phyloP scores from a whole-genome alignment of 2,329 filamentous ascomycete genomes.

The Diaporthe citrichinensis region DNA sequence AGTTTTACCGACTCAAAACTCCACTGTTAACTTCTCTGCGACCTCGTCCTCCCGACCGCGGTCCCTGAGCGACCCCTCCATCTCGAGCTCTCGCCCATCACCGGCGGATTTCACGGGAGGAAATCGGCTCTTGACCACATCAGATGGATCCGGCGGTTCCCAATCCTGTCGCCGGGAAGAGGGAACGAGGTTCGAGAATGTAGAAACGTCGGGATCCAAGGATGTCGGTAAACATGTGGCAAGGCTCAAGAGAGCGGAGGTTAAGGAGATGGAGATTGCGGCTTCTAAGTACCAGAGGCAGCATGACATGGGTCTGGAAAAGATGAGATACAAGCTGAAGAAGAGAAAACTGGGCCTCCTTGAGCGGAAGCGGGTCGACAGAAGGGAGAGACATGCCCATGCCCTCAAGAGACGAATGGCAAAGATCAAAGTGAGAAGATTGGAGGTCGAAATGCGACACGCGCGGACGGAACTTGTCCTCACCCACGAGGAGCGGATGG shows the following conservation, averaged over 20 bases:
- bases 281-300: neutral
- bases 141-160: neutral
- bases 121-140: neutral
- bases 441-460: neutral
- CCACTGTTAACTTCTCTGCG: neutral
- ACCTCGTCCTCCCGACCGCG: neutral
- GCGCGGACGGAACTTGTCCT: neutral
- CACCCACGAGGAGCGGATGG: neutral
- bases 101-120: neutral
- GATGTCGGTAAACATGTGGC: neutral
- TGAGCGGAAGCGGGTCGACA: neutral
- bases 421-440: neutral
- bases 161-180: neutral
- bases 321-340: neutral
- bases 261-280: neutral
- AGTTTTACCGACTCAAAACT: neutral
- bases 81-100: neutral
- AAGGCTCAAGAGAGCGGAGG: neutral
- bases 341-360: neutral
- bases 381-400: neutral
- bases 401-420: neutral
- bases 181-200: neutral
- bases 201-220: neutral
- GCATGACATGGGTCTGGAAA: neutral
- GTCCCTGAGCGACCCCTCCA: neutral